A percentile compares a stretch with the other conserved stretches of the same genome.
Evolutionary conservation across 805 yeast species (phyloP).

Genomic region (Sugiyamaella marilandica): DNA sequence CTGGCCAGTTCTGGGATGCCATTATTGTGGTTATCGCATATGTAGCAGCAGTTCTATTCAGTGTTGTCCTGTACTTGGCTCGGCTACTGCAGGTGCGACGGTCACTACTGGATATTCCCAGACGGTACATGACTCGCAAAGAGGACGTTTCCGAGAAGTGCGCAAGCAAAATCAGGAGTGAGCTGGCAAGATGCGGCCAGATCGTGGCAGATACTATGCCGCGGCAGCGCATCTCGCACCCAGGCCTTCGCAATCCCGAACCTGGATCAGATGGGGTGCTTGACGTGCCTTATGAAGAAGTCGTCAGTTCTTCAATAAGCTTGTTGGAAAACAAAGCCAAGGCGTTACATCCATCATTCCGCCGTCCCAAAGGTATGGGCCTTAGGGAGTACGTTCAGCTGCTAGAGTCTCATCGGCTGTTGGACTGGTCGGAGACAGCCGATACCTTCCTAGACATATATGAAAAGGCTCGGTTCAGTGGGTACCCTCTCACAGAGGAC

Average conservation of each 20-base stretch:
- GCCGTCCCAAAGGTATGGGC: conserved; percentile 32
- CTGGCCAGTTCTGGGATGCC: conserved; percentile 68
- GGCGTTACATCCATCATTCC: conserved; percentile 37
- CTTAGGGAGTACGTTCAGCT: conserved; percentile 48
- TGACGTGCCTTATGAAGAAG: conserved; percentile 28
- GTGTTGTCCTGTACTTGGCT: conserved; percentile 49
- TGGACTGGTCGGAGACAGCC: conserved; percentile 22
- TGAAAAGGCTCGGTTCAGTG: conserved; percentile 66
- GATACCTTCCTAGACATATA: conserved; percentile 47
- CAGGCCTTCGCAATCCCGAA: conserved; percentile 48
- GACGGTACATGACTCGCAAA: conserved; percentile 62
- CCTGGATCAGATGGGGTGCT: conserved; percentile 17
- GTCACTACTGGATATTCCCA: conserved; percentile 71
- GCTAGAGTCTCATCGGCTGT: conserved; percentile 27
- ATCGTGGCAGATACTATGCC: conserved; percentile 42
- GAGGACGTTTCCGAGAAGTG: conserved; percentile 54
- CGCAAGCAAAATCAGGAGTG: conserved; percentile 37
- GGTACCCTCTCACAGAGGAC: conserved; percentile 50
- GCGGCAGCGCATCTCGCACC: conserved; percentile 39
- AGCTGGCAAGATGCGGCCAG: conserved; percentile 41
- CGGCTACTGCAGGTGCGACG: conserved; percentile 56
- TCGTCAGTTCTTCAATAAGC: conserved; percentile 23
- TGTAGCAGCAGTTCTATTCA: conserved; percentile 51
- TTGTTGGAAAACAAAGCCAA: conserved; percentile 32
- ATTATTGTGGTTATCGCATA: conserved; percentile 74